Base-by-base conservation (phyloP, 2,329 filamentous ascomycete species). In the Fusarium chlamydosporum region DNA sequence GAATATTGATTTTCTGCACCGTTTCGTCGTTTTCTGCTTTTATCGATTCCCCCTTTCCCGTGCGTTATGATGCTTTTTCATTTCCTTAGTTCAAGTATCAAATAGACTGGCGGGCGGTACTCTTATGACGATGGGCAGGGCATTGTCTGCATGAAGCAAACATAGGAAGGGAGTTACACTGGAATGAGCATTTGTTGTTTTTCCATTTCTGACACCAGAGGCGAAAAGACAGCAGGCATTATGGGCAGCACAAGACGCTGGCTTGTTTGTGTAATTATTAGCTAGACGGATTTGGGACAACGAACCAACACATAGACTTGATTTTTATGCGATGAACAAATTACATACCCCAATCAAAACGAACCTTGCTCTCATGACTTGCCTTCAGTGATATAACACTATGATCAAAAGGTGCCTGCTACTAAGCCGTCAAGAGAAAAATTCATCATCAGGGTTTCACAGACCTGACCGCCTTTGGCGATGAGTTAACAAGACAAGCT, bases 21-120 rank as follows among this genome's bases (percentile, higher is more conserved):
- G 29, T 67, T 67, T 64, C 41, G 26, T 55, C 45, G 34, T 56
- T 57, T 61, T 63, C 42, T 68, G 48, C 42, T 65, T 48, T 51
- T 66, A 65, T 68, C 66, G 70, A 74, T 74, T 74, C 70, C 70
- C 71, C 68, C 41, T 51, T 53, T 55, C 33, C 46, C 57, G 53
- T 73, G 57, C 51, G 40, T 60, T 38, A 60, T 68, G 61, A 68
- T 72, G 52, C 52, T 55, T 67, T 65, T 64, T 56, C 8, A 31
- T 72, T 67, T 68, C 42, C 54, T 73, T 75, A 70, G 64, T 69
- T 74, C 65, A 72, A 65, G 65, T 68, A 67, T 56, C 66, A 66
- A 66, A 75, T 75, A 75, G 74, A 75, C 70, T 72, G 71, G 71
- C 55, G 65, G 70, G 57, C 57, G 70, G 72, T 67, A 70, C 72